phyloP scores from a whole-genome alignment of 1,284 basidiomycete genomes.

The Ganoderma sinense region DNA sequence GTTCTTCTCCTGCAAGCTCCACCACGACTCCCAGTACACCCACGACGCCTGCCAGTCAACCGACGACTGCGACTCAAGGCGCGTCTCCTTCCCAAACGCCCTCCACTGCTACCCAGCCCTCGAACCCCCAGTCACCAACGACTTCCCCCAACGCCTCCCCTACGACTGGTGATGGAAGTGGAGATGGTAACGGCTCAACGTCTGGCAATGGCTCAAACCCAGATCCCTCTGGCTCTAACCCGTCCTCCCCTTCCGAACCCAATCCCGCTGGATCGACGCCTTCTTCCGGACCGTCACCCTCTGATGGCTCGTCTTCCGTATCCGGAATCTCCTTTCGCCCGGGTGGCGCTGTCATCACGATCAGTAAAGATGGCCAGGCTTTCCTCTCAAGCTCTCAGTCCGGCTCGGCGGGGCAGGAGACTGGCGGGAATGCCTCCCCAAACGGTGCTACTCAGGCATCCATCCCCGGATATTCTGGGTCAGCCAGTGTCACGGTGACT shows the following conservation, averaged over 20 bases:
- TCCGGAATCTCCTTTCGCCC: neutral
- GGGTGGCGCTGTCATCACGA: constrained; percentile 13
- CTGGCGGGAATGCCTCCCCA: neutral
- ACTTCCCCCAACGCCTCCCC: constrained; percentile 5
- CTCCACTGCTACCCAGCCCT: constrained; percentile 13
- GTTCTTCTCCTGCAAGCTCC: constrained; percentile 21
- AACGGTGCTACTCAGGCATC: neutral
- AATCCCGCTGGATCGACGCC: neutral
- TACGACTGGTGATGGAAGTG: constrained; percentile 1
- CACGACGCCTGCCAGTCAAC: constrained; percentile 9
- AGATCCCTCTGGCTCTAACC: neutral
- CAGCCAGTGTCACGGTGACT: neutral
- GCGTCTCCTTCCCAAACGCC: constrained; percentile 25
- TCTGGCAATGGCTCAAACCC: constrained; percentile 1
- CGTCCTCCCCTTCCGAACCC: constrained; percentile 8
- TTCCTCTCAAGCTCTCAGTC: constrained; percentile 11
- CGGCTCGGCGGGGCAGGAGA: neutral
- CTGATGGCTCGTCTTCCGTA: constrained; percentile 8
- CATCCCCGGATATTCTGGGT: constrained; percentile 1
- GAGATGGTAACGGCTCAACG: neutral
- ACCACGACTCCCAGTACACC: neutral
- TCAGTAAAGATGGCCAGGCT: constrained; percentile 21
- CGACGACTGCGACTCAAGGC: constrained; percentile 22
- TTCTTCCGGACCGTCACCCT: constrained; percentile 5
- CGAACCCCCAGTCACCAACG: constrained; percentile 8